Evolutionary conservation across 257 asterid genomes (phyloP).

Genomic region (Penstemon davidsonii): DNA sequence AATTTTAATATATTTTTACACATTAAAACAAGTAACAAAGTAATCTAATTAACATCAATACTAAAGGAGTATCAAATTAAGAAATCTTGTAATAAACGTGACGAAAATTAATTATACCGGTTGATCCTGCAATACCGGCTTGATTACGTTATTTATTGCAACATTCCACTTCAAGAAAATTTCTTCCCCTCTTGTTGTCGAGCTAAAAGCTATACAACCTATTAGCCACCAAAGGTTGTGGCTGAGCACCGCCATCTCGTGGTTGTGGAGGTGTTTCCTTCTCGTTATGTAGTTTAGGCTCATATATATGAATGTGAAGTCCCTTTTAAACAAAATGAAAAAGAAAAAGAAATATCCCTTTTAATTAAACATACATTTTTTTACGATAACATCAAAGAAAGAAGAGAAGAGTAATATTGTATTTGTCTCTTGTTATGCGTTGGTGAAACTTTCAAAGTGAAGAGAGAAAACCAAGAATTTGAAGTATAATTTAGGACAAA

Average conservation of each 20-base stretch:
- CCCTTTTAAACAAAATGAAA: background rate
- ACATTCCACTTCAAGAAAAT: constrained; percentile 60
- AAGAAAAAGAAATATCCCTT: no score
- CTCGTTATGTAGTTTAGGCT: background rate
- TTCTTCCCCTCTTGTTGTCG: constrained; percentile 39
- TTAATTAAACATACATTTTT: background rate
- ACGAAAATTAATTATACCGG: constrained; percentile 38
- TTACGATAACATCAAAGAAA: background rate
- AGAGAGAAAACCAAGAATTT: background rate
- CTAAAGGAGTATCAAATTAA: background rate
- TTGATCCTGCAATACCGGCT: constrained; percentile 43
- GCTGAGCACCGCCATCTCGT: constrained; percentile 35
- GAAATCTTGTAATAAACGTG: background rate
- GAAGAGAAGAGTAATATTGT: background rate
- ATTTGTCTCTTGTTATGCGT: constrained; percentile 21
- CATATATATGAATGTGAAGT: background rate
- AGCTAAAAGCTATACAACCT: constrained; percentile 27
- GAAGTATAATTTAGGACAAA: background rate
- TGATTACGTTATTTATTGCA: constrained; percentile 35
- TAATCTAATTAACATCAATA: background rate
- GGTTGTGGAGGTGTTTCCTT: constrained; percentile 20
- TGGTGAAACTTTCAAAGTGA: constrained; percentile 31
- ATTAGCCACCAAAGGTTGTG: constrained; percentile 32
- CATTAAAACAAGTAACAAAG: background rate
- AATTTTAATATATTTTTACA: background rate